Conservation (phyloP, 805 yeast genomes). For the Hermanozyma aechmeae region DNA sequence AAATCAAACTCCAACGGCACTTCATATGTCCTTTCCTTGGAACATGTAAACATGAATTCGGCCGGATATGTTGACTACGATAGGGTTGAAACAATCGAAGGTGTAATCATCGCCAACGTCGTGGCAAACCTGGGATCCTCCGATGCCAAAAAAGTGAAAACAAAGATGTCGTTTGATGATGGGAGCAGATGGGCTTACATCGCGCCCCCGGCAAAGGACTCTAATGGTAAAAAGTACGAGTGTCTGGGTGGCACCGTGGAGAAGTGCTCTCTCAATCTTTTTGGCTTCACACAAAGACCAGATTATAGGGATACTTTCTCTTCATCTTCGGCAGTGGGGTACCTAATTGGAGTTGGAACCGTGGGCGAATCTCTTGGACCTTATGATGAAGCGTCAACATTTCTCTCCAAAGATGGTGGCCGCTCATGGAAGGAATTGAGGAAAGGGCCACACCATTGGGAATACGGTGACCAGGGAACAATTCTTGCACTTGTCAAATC, state of each 20-base stretch:
- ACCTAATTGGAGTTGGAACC: constrained; percentile 88
- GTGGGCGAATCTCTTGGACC: constrained; percentile 59
- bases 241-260: constrained; percentile 45
- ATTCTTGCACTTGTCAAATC: constrained; percentile 65
- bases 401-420: constrained; percentile 85
- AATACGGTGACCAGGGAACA: constrained; percentile 92
- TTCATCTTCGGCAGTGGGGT: constrained; percentile 83
- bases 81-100: constrained; percentile 73
- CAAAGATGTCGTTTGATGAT: constrained; percentile 79
- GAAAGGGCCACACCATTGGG: constrained; percentile 82
- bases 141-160: constrained; percentile 46
- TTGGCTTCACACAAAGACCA: constrained; percentile 80
- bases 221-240: constrained; percentile 44
- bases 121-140: constrained; percentile 48
- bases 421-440: constrained; percentile 73
- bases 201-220: constrained; percentile 59
- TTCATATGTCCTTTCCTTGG: constrained; percentile 59
- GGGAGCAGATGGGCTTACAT: constrained; percentile 81
- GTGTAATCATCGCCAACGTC: constrained; percentile 65
- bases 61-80: constrained; percentile 86
- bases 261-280: constrained; percentile 74
- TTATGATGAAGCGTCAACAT: constrained; percentile 54
- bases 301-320: constrained; percentile 82
- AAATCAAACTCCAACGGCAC: constrained; percentile 93
- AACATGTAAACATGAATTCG: constrained; percentile 63